phyloP scores from a whole-genome alignment of 169 alveolate genomes.

The Perkinsus marinus region DNA sequence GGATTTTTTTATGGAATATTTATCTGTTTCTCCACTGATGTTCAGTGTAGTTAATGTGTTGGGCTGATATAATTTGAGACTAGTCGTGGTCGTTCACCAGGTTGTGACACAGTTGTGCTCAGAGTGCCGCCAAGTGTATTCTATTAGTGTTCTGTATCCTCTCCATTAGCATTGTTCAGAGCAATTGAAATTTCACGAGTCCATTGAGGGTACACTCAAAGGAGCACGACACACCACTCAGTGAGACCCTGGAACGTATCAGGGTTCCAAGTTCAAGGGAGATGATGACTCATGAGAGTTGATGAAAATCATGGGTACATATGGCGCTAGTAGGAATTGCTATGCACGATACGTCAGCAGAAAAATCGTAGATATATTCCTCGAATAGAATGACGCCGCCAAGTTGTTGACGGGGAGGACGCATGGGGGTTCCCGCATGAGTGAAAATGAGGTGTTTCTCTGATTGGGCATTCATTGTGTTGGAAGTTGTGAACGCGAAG shows the following conservation, averaged over 20 bases:
- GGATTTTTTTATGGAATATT: neutral
- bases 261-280: neutral
- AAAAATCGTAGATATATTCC: neutral
- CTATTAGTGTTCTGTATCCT: no score
- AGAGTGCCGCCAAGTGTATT: no score
- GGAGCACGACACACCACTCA: neutral
- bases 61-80: no score
- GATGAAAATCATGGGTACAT: neutral
- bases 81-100: no score
- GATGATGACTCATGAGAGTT: neutral
- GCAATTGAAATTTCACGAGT: neutral
- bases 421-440: neutral
- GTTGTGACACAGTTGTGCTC: no score
- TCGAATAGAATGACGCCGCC: neutral
- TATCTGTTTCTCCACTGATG: neutral
- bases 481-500: neutral
- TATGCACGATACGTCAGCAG: neutral
- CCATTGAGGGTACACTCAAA: neutral
- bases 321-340: no score
- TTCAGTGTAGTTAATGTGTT: neutral
- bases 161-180: neutral
- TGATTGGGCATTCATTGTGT: neutral
- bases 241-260: no score
- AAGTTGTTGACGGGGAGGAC: neutral
- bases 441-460: neutral